phyloP scores from a whole-genome alignment of 2,329 filamentous ascomycete species.

The Bimuria novae-zelandiae region DNA sequence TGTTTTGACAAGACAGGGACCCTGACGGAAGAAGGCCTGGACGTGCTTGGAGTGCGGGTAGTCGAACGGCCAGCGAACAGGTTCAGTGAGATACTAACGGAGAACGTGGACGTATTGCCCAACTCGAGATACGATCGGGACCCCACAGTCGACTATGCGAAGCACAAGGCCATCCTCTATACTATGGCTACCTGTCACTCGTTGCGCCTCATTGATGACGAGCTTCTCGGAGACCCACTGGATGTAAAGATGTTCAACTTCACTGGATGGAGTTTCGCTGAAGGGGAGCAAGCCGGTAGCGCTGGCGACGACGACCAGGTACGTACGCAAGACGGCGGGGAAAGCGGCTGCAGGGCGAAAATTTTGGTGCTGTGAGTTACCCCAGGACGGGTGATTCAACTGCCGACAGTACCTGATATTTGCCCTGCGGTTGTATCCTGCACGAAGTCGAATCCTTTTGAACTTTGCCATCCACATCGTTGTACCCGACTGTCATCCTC shows the following conservation, averaged over 20 bases:
- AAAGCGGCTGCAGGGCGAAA: no score
- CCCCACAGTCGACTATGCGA: constrained; percentile 63
- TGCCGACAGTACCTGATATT: no score
- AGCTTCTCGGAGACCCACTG: constrained; percentile 89
- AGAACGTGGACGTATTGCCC: constrained; percentile 64
- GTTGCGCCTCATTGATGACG: constrained; percentile 80
- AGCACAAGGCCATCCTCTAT: constrained; percentile 75
- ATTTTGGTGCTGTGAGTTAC: no score
- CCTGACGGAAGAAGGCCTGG: constrained; percentile 91
- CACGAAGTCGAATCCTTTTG: no score
- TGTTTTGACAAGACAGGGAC: constrained; percentile 99
- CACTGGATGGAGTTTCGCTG: constrained; percentile 88
- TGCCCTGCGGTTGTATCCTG: no score
- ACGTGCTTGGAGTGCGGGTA: constrained; percentile 86
- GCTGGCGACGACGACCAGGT: constrained; percentile 75
- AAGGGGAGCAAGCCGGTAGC: constrained; percentile 72
- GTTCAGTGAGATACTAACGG: constrained; percentile 77
- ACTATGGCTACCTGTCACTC: constrained; percentile 99
- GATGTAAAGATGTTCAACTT: constrained; percentile 99
- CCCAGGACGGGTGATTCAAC: no score
- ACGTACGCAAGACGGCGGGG: no score
- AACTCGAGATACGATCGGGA: constrained; percentile 61
- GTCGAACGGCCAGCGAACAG: constrained; percentile 66
- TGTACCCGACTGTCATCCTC: no score
- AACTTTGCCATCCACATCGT: no score